These are phyloP conservation scores for Hortiboletus campestris DNA, from an alignment of 768 basidiomycete species.

Conservation along the genomic window DNA sequence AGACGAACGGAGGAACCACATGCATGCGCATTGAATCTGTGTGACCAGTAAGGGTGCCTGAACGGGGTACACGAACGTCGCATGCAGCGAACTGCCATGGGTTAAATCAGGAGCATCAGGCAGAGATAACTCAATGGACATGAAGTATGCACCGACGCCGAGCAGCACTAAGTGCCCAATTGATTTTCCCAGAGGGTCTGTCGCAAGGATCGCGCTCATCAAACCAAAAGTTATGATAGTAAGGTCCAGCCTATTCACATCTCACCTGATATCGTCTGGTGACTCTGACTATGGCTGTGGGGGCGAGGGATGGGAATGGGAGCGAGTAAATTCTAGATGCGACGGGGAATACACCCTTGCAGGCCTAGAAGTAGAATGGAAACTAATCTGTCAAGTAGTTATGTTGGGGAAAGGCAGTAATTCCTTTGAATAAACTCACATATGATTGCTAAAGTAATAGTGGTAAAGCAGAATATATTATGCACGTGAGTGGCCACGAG, in stretches of 20 bases:
- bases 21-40: background rate
- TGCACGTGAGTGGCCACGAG: background rate
- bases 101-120: background rate
- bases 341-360: slow-evolving; percentile 33
- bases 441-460: slow-evolving; percentile 15
- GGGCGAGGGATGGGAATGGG: slow-evolving; percentile 23
- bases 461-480: slow-evolving; percentile 20
- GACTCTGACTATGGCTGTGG: slow-evolving; percentile 30
- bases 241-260: slow-evolving; percentile 33
- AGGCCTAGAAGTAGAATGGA: slow-evolving; percentile 44
- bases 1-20: slow-evolving; percentile 4
- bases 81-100: background rate
- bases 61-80: slow-evolving; percentile 36
- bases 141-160: background rate
- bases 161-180: slow-evolving; percentile 14
- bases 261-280: slow-evolving; percentile 32
- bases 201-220: slow-evolving; percentile 26
- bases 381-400: slow-evolving; percentile 32
- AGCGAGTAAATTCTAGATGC: slow-evolving; percentile 23
- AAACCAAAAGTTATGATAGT: slow-evolving; percentile 36
- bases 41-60: background rate
- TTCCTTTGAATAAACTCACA: slow-evolving; percentile 15
- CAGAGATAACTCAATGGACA: no score
- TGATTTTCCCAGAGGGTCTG: slow-evolving; percentile 20
- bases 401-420: background rate